Evolutionary conservation across 176 grass and related monocot species (phyloP).

Genomic region (Luzula sylvatica): DNA sequence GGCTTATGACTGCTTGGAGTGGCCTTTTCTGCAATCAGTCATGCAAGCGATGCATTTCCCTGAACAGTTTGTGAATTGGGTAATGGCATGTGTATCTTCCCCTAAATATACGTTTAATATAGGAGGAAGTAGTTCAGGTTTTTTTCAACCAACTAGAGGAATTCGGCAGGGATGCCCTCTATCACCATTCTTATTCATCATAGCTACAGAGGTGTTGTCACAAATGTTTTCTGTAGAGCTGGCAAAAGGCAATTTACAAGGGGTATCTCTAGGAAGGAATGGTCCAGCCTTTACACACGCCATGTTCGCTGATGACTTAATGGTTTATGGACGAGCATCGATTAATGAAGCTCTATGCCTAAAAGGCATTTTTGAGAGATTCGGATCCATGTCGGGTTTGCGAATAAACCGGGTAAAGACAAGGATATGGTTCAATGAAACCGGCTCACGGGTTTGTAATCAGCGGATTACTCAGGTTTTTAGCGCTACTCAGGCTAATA

Average conservation of each 20-base stretch:
- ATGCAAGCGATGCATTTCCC: not conserved
- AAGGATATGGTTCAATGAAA: no score
- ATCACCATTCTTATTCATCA: not conserved
- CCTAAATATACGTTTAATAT: not conserved
- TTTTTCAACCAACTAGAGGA: not conserved
- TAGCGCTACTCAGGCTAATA: no score
- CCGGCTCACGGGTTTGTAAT: no score
- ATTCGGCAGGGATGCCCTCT: not conserved
- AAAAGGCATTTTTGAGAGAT: no score
- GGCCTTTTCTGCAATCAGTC: not conserved
- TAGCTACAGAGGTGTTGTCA: not conserved
- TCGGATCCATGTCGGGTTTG: no score
- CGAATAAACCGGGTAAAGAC: no score
- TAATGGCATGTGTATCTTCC: not conserved
- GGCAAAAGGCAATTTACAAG: accelerated
- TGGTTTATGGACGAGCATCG: not conserved
- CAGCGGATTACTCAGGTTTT: no score
- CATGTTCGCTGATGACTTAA: not conserved
- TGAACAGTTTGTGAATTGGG: not conserved
- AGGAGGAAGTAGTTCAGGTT: not conserved
- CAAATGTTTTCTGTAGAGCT: not conserved
- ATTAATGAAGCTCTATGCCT: no score
- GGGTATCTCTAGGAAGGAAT: not conserved
- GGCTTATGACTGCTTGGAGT: not conserved
- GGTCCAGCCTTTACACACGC: not conserved